Evolutionary conservation across 169 alveolate genomes (phyloP).

Genomic region (Babesia caballi): DNA sequence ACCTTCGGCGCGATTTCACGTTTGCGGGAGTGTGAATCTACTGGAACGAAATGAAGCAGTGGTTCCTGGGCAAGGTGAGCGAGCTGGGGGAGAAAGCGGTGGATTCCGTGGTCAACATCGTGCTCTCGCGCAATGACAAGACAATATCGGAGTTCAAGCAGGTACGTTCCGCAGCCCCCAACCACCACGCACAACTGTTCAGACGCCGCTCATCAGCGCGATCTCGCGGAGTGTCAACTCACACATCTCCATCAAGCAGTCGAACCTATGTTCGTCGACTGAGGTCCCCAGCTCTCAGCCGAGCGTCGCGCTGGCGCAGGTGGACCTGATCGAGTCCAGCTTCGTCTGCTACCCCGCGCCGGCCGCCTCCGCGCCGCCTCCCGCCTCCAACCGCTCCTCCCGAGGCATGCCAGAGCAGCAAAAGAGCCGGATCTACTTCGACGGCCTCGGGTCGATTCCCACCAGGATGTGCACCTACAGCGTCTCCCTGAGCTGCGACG

Average conservation of each 20-base stretch:
- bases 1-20: neutral
- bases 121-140: constrained; percentile 56
- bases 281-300: neutral
- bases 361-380: neutral
- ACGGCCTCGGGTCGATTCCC: constrained; percentile 47
- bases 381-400: neutral
- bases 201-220: constrained; percentile 62
- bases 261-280: constrained; percentile 2
- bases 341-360: constrained; percentile 4
- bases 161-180: constrained; percentile 1
- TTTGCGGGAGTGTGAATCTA: neutral
- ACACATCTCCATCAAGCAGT: constrained; percentile 44
- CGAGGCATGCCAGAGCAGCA: neutral
- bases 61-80: constrained; percentile 54
- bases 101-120: constrained; percentile 64
- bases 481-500: constrained; percentile 31
- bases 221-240: constrained; percentile 58
- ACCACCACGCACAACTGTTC: neutral
- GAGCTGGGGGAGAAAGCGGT: constrained; percentile 70
- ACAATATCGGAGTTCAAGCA: constrained; percentile 44
- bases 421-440: constrained; percentile 34
- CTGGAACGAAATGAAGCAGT: constrained; percentile 39
- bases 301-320: constrained; percentile 9
- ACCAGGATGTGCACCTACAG: constrained; percentile 28
- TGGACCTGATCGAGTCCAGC: constrained; percentile 15